Evolutionary conservation across 2,329 filamentous ascomycete genomes (phyloP).

Genomic region (Talaromyces amestolkiae): DNA sequence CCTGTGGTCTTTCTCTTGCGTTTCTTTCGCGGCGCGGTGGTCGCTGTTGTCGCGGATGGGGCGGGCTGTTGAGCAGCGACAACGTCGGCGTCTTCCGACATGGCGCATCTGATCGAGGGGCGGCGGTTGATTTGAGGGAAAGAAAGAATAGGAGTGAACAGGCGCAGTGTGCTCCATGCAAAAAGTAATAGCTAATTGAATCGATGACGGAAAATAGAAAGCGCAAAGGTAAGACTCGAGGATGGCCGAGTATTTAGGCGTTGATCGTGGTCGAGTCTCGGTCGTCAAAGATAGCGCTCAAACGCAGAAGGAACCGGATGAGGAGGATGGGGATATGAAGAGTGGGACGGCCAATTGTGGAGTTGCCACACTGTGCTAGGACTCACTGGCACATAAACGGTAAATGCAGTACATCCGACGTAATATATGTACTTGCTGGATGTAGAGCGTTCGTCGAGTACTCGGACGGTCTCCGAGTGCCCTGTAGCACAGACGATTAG

Average conservation of each 20-base stretch:
- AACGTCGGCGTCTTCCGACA: constrained; percentile 18
- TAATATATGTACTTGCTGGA: not conserved
- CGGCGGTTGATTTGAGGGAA: not conserved
- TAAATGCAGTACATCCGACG: not conserved
- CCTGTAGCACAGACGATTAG: not conserved
- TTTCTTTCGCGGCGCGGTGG: constrained; percentile 58
- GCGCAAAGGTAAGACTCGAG: not conserved
- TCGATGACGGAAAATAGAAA: not conserved
- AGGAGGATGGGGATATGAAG: constrained; percentile 1
- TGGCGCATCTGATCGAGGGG: constrained; percentile 16
- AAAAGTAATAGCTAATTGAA: not conserved
- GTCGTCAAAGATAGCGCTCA: not conserved
- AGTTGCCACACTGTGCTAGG: not conserved
- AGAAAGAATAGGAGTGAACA: not conserved
- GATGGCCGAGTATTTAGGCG: not conserved
- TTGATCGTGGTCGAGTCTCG: not conserved
- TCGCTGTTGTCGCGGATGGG: constrained; percentile 28
- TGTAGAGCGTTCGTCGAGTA: not conserved
- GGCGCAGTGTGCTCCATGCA: not conserved
- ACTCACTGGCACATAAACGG: not conserved
- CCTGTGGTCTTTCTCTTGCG: constrained; percentile 78
- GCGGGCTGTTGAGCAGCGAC: constrained; percentile 21
- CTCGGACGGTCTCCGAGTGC: not conserved
- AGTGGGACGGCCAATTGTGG: constrained; percentile 9
- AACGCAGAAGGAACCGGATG: not conserved